A percentile compares a stretch with the other conserved stretches of the same genome.
These are phyloP conservation scores for Citrus glauca DNA, from an alignment of 345 rosid genomes.

Conservation along the genomic window DNA sequence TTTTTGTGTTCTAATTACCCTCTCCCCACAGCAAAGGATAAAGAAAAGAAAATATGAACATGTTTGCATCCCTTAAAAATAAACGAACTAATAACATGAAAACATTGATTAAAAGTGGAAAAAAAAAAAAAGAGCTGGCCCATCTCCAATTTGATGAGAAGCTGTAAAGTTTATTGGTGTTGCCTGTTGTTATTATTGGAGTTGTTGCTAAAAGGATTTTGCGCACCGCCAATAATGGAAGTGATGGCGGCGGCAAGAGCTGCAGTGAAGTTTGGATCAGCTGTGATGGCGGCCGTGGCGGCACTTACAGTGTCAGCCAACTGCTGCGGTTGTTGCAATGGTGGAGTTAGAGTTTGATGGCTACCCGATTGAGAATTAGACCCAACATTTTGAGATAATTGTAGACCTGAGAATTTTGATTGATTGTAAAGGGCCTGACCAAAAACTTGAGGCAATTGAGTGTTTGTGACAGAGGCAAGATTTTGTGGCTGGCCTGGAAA, in stretches of 20 bases:
- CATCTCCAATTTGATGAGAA: constrained; percentile 19
- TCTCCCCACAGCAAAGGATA: constrained; percentile 7
- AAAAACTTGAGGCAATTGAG: constrained; percentile 52
- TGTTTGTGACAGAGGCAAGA: constrained; percentile 20
- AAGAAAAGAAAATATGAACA: constrained; percentile 27
- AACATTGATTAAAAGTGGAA: neutral
- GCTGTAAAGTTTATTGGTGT: constrained; percentile 22
- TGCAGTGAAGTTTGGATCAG: constrained; percentile 90
- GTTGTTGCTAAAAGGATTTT: constrained; percentile 24
- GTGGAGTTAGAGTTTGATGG: constrained; percentile 29
- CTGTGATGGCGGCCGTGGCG: constrained; percentile 82
- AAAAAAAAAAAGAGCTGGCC: neutral
- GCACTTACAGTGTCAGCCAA: constrained; percentile 61
- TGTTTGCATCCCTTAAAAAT: constrained; percentile 19
- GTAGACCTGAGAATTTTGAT: constrained; percentile 85
- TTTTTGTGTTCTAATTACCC: constrained; percentile 5
- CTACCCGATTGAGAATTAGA: constrained; percentile 26
- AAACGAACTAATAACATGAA: constrained; percentile 2
- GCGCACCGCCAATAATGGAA: constrained; percentile 67
- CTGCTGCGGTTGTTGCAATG: constrained; percentile 27
- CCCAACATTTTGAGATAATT: constrained; percentile 53
- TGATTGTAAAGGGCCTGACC: constrained; percentile 78
- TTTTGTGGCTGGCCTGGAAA: constrained; percentile 37
- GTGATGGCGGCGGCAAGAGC: constrained; percentile 90
- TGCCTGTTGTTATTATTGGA: constrained; percentile 11